Percentiles rank a stretch among this genome's conserved stretches.
phyloP scores from a whole-genome alignment of 148 eudicot species.

The Hydrangea macrophylla region DNA sequence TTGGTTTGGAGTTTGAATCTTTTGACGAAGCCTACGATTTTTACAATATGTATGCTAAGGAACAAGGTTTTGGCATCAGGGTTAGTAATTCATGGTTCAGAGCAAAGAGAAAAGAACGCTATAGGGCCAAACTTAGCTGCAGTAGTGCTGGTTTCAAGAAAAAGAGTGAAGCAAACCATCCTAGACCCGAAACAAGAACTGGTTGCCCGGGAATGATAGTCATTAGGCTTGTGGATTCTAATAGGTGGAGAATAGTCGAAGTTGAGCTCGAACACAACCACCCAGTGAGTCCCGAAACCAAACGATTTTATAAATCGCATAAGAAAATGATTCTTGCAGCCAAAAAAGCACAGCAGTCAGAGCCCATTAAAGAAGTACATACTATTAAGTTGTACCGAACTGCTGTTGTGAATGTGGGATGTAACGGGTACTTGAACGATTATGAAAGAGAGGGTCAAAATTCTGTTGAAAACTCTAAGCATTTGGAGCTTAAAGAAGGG shows the following conservation, averaged over 20 bases:
- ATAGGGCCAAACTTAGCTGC: conserved; percentile 44
- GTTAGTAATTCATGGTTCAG: conserved; percentile 44
- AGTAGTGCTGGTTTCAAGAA: conserved; percentile 46
- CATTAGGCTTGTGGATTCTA: conserved; percentile 34
- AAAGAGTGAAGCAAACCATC: conserved; percentile 34
- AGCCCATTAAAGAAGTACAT: conserved; percentile 27
- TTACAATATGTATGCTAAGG: conserved; percentile 31
- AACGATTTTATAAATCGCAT: conserved; percentile 35
- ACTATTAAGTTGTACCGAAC: conserved; percentile 34
- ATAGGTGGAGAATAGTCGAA: conserved; percentile 39
- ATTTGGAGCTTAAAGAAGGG: conserved; percentile 37
- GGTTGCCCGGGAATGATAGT: conserved; percentile 43
- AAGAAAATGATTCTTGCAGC: conserved; percentile 37
- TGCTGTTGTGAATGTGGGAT: conserved; percentile 18
- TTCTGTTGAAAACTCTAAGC: conserved; percentile 25
- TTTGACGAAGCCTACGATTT: conserved; percentile 35
- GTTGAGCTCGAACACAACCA: conserved; percentile 39
- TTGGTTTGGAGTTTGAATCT: conserved; percentile 40
- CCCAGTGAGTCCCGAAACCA: conserved; percentile 29
- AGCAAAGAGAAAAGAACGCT: conserved; percentile 33
- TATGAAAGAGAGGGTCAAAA: conserved; percentile 21
- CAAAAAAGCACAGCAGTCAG: conserved; percentile 23
- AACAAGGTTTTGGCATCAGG: conserved; percentile 38
- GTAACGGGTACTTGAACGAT: conserved; percentile 14
- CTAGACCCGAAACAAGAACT: conserved; percentile 42